A percentile compares a stretch with the other conserved stretches of the same genome.
phyloP scores from a whole-genome alignment of 75 land plant genomes.

The Ceratopteris richardii region DNA sequence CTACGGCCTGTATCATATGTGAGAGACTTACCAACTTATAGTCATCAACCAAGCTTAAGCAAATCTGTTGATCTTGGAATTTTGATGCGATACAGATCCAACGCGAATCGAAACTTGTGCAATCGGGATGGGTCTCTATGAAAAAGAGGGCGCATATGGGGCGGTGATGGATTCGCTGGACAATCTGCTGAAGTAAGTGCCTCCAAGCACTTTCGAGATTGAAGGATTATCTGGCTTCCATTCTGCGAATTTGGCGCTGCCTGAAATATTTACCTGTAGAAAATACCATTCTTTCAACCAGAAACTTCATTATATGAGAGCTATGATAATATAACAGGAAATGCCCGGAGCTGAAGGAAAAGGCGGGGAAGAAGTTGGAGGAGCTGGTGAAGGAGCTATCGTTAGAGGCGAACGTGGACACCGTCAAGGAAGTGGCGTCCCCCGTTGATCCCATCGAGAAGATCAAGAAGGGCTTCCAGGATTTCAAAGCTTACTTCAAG shows the following conservation, averaged over 20 bases:
- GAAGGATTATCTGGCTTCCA: background rate
- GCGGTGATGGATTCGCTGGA: conserved; percentile 38
- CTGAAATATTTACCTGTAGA: no score
- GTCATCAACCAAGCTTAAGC: no score
- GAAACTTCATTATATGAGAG: no score
- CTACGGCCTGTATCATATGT: no score
- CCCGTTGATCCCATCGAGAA: conserved; percentile 22
- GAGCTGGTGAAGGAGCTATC: conserved; percentile 18
- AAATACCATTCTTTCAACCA: no score
- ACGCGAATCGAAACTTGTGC: background rate
- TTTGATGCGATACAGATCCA: no score
- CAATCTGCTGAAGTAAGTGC: conserved; percentile 35
- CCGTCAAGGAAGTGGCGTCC: background rate
- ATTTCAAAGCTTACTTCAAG: conserved; percentile 41
- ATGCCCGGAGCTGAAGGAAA: conserved; percentile 17
- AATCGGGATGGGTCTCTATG: conserved; percentile 5
- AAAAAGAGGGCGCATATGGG: conserved; percentile 40
- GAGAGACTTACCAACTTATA: no score
- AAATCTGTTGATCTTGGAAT: no score
- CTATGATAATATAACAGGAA: conserved; percentile 5
- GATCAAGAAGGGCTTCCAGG: conserved; percentile 52
- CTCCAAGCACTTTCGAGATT: background rate
- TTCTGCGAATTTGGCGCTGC: background rate
- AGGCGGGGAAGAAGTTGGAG: conserved; percentile 11
- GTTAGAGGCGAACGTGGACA: background rate